phyloP scores from a whole-genome alignment of 352 stramenopile species.

The Pythium myriotylum region DNA sequence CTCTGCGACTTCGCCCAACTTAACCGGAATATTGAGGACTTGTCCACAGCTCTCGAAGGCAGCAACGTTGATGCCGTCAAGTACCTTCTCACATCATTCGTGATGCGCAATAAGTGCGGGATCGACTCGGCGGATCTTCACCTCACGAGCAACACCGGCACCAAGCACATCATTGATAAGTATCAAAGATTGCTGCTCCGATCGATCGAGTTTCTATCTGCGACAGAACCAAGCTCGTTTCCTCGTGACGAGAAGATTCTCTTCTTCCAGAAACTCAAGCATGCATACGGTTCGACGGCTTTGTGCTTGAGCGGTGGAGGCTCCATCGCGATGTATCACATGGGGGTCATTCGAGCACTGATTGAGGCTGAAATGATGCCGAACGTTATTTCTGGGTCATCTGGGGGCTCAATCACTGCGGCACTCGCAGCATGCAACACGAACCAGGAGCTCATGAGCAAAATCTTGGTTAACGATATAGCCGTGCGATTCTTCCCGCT shows the following conservation, averaged over 20 bases:
- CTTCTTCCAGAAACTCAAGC: slow-evolving; percentile 64
- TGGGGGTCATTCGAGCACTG: slow-evolving; percentile 90
- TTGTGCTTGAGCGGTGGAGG: slow-evolving; percentile 92
- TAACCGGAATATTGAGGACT: slow-evolving; percentile 38
- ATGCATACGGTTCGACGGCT: slow-evolving; percentile 90
- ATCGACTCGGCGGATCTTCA: slow-evolving; percentile 60
- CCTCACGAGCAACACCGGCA: slow-evolving; percentile 57
- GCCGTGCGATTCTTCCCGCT: slow-evolving; percentile 54
- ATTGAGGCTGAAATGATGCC: slow-evolving; percentile 87
- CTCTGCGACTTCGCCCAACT: slow-evolving; percentile 68
- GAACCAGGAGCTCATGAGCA: slow-evolving; percentile 73
- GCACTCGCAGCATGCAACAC: slow-evolving; percentile 86
- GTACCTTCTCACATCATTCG: slow-evolving; percentile 61
- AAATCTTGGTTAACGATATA: slow-evolving; percentile 56
- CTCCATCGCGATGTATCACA: slow-evolving; percentile 94
- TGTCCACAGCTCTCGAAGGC: slow-evolving; percentile 34
- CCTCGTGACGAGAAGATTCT: slow-evolving; percentile 42
- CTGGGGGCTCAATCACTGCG: slow-evolving; percentile 89
- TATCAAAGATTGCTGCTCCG: slow-evolving; percentile 51
- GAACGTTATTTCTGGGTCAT: slow-evolving; percentile 93
- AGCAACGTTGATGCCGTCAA: slow-evolving; percentile 53
- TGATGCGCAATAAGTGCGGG: slow-evolving; percentile 68
- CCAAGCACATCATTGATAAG: slow-evolving; percentile 59
- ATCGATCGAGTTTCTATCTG: slow-evolving; percentile 46
- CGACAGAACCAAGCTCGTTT: slow-evolving; percentile 35